Conservation (phyloP, 306 rosid species). For the Clitoria ternatea region DNA sequence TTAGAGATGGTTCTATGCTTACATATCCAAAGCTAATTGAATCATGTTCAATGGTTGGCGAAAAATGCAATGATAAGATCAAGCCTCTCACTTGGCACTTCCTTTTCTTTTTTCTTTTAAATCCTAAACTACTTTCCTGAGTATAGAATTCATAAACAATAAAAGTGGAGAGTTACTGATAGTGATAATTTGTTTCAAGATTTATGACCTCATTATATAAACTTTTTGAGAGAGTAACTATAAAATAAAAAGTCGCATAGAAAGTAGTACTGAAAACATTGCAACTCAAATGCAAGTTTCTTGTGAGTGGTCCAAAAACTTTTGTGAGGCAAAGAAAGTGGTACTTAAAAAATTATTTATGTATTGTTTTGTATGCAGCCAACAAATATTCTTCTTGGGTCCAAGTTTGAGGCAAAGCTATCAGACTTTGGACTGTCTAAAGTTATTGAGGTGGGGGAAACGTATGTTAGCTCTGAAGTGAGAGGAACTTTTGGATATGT, state of each 20-base stretch:
- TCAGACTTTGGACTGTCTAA: conserved; percentile 66
- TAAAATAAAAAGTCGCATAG: no score
- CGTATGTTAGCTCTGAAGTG: conserved; percentile 56
- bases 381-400: conserved; percentile 65
- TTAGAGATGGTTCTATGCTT: not conserved
- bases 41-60: not conserved
- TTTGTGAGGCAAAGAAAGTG: no score
- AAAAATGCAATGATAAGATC: not conserved
- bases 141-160: no score
- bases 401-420: conserved; percentile 55
- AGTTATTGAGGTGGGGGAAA: conserved; percentile 47
- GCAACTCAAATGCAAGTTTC: no score
- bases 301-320: not conserved
- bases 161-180: no score
- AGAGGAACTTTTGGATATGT: conserved; percentile 69
- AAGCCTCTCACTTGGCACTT: not conserved
- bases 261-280: no score
- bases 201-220: not conserved
- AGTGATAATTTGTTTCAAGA: not conserved
- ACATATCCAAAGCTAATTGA: not conserved
- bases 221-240: not conserved
- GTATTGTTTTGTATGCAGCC: conserved; percentile 47
- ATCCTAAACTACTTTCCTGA: no score
- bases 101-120: no score
- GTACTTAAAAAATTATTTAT: no score